Percentiles rank a stretch among this genome's conserved stretches.
These are phyloP conservation scores for Metschnikowia noctiluminum DNA, from an alignment of 805 yeast species.

Conservation along the genomic window DNA sequence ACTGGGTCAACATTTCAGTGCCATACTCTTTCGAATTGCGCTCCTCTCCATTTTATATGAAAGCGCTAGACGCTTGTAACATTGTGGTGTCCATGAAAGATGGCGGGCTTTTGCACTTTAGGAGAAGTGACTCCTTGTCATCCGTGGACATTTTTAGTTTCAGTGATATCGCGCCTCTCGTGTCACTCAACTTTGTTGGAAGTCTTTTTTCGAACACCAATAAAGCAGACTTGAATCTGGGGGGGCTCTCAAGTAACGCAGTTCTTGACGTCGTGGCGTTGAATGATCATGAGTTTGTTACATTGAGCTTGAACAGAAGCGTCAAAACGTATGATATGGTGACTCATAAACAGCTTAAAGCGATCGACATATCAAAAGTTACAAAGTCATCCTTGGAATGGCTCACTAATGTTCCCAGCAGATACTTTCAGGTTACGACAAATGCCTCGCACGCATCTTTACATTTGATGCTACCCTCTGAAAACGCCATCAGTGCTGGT, in stretches of 20 bases:
- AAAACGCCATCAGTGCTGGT: not conserved
- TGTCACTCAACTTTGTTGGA: constrained; percentile 27
- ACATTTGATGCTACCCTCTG: constrained; percentile 12
- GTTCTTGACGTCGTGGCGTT: constrained; percentile 41
- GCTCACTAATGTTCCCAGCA: constrained; percentile 30
- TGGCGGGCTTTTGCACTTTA: constrained; percentile 69
- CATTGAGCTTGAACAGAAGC: constrained; percentile 52
- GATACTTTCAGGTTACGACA: constrained; percentile 23
- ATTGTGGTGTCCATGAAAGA: constrained; percentile 64
- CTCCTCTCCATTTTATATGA: constrained; percentile 48
- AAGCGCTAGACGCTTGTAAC: constrained; percentile 42
- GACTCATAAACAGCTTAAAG: constrained; percentile 25
- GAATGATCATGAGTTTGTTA: constrained; percentile 37
- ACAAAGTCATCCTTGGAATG: constrained; percentile 14
- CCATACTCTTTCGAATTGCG: constrained; percentile 56
- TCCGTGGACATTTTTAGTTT: constrained; percentile 46
- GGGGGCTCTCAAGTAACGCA: constrained; percentile 38
- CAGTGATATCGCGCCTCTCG: constrained; percentile 43
- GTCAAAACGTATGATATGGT: constrained; percentile 60
- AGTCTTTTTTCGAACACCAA: constrained; percentile 18
- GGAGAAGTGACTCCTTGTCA: constrained; percentile 34
- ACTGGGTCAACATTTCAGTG: constrained; percentile 66
- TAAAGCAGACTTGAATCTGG: constrained; percentile 24
- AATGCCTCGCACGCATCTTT: not conserved
- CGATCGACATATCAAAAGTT: not conserved